These are phyloP conservation scores for Echeveria elegans DNA, from an alignment of 164 flowering plant genomes.

Conservation along the genomic window DNA sequence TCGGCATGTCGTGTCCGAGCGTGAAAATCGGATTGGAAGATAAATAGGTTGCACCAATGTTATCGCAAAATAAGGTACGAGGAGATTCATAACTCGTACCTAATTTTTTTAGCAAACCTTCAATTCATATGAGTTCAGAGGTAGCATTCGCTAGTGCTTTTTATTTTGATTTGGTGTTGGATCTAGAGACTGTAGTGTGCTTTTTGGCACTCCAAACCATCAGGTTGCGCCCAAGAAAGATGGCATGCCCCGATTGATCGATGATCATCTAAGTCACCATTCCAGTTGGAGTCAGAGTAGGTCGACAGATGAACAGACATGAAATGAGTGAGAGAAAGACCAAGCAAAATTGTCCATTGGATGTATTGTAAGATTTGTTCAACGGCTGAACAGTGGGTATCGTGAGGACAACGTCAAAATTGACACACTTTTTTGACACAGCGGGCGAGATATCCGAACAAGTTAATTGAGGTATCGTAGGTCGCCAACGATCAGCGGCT, in stretches of 20 bases:
- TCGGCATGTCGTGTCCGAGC: background rate
- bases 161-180: background rate
- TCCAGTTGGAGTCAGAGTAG: conserved; percentile 1
- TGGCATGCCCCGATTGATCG: background rate
- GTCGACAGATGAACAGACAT: background rate
- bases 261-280: background rate
- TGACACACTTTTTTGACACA: too few relatives aligned
- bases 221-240: background rate
- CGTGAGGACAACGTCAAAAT: too few relatives aligned
- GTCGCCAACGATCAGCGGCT: too few relatives aligned
- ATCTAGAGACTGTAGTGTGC: background rate
- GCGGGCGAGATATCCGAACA: too few relatives aligned
- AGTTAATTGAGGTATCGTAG: too few relatives aligned
- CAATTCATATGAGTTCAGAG: background rate
- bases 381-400: too few relatives aligned
- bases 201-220: background rate
- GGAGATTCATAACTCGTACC: background rate
- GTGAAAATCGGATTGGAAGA: background rate
- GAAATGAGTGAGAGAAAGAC: background rate
- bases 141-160: background rate
- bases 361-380: background rate
- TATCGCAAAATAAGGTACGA: background rate
- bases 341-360: background rate
- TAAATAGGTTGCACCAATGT: background rate
- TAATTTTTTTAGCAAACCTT: background rate